These are phyloP conservation scores for Ulvella scutata DNA, from an alignment of 139 green algal species.

Conservation along the genomic window DNA sequence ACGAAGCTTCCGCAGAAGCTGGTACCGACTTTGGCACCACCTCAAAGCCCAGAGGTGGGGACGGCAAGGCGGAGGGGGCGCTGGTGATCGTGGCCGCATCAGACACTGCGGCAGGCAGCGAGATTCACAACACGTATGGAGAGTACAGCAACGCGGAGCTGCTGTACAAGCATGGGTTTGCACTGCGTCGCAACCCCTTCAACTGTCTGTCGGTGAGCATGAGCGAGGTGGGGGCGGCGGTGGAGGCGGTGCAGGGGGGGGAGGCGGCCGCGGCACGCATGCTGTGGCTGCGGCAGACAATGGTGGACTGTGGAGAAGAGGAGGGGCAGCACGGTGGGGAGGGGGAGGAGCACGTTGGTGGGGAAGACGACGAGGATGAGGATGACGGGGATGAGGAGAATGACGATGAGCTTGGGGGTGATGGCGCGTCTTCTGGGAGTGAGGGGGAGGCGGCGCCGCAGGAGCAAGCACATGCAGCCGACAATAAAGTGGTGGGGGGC, in stretches of 20 bases:
- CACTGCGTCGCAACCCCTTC: slow-evolving; percentile 17
- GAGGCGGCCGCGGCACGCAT: background rate
- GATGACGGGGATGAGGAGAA: background rate
- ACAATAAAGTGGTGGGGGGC: too few species aligned
- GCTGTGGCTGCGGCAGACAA: background rate
- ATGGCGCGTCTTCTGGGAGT: background rate
- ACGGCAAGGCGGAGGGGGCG: slow-evolving; percentile 9
- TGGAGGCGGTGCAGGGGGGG: background rate
- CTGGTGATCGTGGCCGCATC: slow-evolving; percentile 50
- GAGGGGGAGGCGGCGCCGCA: too few species aligned
- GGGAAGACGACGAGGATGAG: background rate
- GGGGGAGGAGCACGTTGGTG: background rate
- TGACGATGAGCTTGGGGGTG: background rate
- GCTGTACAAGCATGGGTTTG: slow-evolving; percentile 31
- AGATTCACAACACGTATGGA: slow-evolving; percentile 50
- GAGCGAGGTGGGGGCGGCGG: background rate
- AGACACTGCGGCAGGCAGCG: slow-evolving; percentile 13
- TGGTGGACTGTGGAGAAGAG: background rate
- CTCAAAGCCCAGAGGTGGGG: too few species aligned
- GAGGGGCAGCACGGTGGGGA: background rate
- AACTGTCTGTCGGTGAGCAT: slow-evolving; percentile 2
- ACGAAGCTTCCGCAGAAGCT: background rate
- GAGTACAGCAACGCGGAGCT: slow-evolving; percentile 33
- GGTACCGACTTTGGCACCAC: too few species aligned
- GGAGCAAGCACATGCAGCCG: too few species aligned